These are phyloP conservation scores for Phytophthora idaei DNA, from an alignment of 352 stramenopile genomes.

Conservation along the genomic window DNA sequence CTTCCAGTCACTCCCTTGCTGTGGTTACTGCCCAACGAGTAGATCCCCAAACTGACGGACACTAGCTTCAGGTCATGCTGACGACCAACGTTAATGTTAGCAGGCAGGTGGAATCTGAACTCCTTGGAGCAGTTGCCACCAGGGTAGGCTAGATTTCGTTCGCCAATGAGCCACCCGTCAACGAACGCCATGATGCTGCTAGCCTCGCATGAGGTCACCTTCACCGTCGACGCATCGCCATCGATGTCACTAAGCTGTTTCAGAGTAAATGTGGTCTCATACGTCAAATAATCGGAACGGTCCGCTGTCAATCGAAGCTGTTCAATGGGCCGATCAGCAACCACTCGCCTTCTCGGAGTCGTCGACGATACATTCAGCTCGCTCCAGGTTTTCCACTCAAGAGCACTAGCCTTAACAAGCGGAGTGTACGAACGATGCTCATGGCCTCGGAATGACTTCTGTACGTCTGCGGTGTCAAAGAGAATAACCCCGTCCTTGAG, in stretches of 20 bases:
- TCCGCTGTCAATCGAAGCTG: slow-evolving; percentile 64
- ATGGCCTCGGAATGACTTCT: slow-evolving; percentile 47
- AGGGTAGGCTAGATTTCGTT: slow-evolving; percentile 53
- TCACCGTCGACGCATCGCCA: slow-evolving; percentile 24
- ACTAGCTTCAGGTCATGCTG: slow-evolving; percentile 52
- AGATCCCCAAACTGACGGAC: slow-evolving; percentile 66
- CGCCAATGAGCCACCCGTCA: slow-evolving; percentile 47
- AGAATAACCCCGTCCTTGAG: slow-evolving; percentile 44
- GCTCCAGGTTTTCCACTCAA: slow-evolving; percentile 63
- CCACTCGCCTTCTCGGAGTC: slow-evolving; percentile 41
- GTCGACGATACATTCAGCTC: slow-evolving; percentile 42
- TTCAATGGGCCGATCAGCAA: slow-evolving; percentile 48
- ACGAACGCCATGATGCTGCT: slow-evolving; percentile 62
- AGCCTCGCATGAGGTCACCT: slow-evolving; percentile 62
- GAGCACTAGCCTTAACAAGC: slow-evolving; percentile 32
- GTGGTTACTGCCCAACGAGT: slow-evolving; percentile 58
- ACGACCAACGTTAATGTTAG: slow-evolving; percentile 29
- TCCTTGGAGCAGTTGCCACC: slow-evolving; percentile 56
- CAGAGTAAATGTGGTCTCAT: slow-evolving; percentile 54
- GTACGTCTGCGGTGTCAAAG: slow-evolving; percentile 64
- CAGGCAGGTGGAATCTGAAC: slow-evolving; percentile 50
- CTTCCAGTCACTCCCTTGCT: slow-evolving; percentile 62
- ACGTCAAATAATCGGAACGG: slow-evolving; percentile 67
- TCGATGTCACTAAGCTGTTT: slow-evolving; percentile 2
- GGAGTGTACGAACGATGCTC: slow-evolving; percentile 50